Evolutionary conservation across 2,329 filamentous ascomycete species (phyloP).

Genomic region (Claviceps paspali): DNA sequence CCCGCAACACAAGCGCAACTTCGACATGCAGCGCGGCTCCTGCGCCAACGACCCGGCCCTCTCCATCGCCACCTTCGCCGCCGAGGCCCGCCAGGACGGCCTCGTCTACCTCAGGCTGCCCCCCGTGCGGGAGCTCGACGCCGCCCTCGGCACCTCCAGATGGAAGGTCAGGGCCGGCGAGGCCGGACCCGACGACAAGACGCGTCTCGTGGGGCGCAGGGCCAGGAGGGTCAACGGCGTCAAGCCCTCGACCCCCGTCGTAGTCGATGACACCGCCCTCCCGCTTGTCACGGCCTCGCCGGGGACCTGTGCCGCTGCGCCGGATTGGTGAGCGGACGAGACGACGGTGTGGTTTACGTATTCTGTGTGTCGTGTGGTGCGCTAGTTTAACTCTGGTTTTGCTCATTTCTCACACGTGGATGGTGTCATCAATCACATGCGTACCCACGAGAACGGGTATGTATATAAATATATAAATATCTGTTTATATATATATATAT

Average conservation of each 20-base stretch:
- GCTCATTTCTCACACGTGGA: too few relatives aligned
- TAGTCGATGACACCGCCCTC: too few relatives aligned
- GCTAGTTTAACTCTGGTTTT: too few relatives aligned
- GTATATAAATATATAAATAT: too few relatives aligned
- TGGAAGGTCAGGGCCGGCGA: constrained; percentile 70
- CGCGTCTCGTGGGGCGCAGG: constrained; percentile 9
- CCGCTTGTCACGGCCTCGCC: too few relatives aligned
- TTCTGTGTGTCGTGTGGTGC: too few relatives aligned
- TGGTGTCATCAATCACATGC: too few relatives aligned
- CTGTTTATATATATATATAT: too few relatives aligned
- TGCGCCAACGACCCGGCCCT: constrained; percentile 62
- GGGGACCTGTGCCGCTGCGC: too few relatives aligned
- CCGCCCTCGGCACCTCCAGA: constrained; percentile 58
- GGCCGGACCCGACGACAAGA: constrained; percentile 30
- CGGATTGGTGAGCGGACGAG: too few relatives aligned
- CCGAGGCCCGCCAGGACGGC: constrained; percentile 58
- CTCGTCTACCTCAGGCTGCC: constrained; percentile 70
- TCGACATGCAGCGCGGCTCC: constrained; percentile 54
- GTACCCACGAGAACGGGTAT: too few relatives aligned
- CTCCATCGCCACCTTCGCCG: constrained; percentile 69
- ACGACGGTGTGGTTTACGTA: too few relatives aligned
- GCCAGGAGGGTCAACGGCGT: constrained; percentile 24
- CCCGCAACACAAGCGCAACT: constrained; percentile 83
- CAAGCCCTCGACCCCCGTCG: constrained; percentile 15
- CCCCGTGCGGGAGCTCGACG: constrained; percentile 66